Evolutionary conservation across 2,329 filamentous ascomycete genomes (phyloP).

Genomic region (Colletotrichum lini): DNA sequence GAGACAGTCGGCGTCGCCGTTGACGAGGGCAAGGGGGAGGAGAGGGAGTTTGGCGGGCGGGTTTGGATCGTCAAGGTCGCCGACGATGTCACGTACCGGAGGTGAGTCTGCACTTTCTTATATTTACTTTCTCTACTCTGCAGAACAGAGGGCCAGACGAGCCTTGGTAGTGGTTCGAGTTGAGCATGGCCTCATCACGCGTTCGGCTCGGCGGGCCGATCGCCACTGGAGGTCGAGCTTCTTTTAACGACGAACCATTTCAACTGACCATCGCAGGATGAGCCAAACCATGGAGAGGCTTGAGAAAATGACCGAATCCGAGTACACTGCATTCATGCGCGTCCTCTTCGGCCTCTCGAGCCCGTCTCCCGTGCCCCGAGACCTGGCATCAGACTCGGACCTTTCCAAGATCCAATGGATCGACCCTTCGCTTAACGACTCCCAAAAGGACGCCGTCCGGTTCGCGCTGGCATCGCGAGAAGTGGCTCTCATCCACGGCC

Average conservation of each 20-base stretch:
- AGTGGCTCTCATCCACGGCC: conserved; percentile 92
- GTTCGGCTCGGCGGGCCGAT: neutral
- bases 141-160: neutral
- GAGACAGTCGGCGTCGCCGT: conserved; percentile 76
- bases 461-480: conserved; percentile 89
- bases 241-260: too few relatives aligned
- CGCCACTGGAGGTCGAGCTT: neutral
- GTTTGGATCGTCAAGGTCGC: conserved; percentile 78
- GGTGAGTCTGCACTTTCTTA: conserved; percentile 54
- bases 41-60: conserved; percentile 59
- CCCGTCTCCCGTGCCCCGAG: conserved; percentile 62
- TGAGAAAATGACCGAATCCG: conserved; percentile 69
- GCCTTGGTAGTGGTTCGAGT: neutral
- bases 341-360: conserved; percentile 73
- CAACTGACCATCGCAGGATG: conserved; percentile 62
- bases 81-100: conserved; percentile 76
- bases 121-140: too few relatives aligned
- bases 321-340: conserved; percentile 72
- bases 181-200: neutral
- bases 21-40: conserved; percentile 73
- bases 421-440: conserved; percentile 74
- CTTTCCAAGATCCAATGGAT: conserved; percentile 69
- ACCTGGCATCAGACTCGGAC: conserved; percentile 58
- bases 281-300: conserved; percentile 73
- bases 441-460: conserved; percentile 78